Evolutionary conservation across 805 yeast species (phyloP).

Genomic region (Candida ipomoeae): DNA sequence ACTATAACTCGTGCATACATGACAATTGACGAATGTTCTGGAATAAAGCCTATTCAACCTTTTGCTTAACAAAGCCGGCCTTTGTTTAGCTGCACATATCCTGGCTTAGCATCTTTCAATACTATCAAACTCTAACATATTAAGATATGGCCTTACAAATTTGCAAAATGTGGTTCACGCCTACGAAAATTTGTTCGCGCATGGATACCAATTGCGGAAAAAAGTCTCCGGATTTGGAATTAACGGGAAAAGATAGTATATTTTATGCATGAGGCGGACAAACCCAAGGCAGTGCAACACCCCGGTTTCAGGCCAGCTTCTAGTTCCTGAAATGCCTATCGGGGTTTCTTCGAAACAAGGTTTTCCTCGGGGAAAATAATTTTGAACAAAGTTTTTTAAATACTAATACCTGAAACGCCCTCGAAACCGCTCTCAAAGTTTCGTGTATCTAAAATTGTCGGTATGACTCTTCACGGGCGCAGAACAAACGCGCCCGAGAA

Average conservation of each 20-base stretch:
- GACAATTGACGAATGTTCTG: not conserved
- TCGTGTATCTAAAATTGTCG: not conserved
- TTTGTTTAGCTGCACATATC: not conserved
- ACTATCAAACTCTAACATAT: not conserved
- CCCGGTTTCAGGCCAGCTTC: not conserved
- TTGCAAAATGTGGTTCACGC: constrained; percentile 1
- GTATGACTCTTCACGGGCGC: not conserved
- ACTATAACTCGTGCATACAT: not conserved
- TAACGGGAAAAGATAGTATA: not conserved
- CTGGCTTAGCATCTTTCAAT: not conserved
- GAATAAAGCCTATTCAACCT: not conserved
- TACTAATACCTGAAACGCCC: too few species aligned
- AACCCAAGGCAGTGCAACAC: not conserved
- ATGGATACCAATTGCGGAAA: not conserved
- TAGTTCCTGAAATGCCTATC: too few species aligned
- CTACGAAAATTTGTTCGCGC: not conserved
- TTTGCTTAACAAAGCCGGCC: not conserved
- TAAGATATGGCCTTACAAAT: too few species aligned
- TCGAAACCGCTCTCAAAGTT: not conserved
- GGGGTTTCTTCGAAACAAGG: too few species aligned
- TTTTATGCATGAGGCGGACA: not conserved
- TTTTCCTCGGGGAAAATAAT: too few species aligned
- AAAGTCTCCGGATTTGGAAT: not conserved
- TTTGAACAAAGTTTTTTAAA: too few species aligned
- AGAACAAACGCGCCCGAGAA: not conserved